Percentiles rank a stretch among this genome's conserved stretches.
Evolutionary conservation across 148 eudicot genomes (phyloP).

Genomic region (Rhododendron ovatum): DNA sequence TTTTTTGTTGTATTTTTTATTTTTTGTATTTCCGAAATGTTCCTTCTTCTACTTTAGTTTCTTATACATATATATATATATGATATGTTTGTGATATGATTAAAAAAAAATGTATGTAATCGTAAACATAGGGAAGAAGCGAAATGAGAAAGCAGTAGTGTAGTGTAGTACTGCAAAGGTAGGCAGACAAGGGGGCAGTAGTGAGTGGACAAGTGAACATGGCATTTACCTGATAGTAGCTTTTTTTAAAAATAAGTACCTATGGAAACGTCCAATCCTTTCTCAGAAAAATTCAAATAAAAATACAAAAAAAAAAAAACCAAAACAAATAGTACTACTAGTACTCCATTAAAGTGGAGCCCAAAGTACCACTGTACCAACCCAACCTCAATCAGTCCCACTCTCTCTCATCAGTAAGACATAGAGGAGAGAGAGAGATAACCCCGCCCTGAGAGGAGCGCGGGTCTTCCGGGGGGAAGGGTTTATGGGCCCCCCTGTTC

Average conservation of each 20-base stretch:
- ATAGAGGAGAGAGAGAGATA: too few species aligned
- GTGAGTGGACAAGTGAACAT: constrained; percentile 8
- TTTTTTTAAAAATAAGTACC: not conserved
- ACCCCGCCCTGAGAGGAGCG: not conserved
- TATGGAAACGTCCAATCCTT: constrained; percentile 1
- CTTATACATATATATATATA: too few species aligned
- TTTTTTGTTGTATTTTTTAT: too few species aligned
- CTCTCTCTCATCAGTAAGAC: not conserved
- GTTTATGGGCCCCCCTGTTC: not conserved
- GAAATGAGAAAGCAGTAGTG: not conserved
- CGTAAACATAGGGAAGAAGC: constrained; percentile 6
- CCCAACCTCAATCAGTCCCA: not conserved
- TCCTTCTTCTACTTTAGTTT: too few species aligned
- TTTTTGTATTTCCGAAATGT: too few species aligned
- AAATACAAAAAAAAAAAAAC: too few species aligned
- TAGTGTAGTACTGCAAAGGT: not conserved
- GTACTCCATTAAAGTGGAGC: too few species aligned
- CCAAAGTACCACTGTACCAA: not conserved
- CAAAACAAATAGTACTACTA: too few species aligned
- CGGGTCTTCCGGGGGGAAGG: constrained; percentile 9
- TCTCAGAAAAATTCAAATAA: not conserved
- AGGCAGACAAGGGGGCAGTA: not conserved
- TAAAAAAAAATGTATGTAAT: not conserved
- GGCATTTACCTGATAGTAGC: not conserved
- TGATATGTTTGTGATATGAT: too few species aligned